Conservation (phyloP, 441 rosid species). For the Jatropha podagrica region DNA sequence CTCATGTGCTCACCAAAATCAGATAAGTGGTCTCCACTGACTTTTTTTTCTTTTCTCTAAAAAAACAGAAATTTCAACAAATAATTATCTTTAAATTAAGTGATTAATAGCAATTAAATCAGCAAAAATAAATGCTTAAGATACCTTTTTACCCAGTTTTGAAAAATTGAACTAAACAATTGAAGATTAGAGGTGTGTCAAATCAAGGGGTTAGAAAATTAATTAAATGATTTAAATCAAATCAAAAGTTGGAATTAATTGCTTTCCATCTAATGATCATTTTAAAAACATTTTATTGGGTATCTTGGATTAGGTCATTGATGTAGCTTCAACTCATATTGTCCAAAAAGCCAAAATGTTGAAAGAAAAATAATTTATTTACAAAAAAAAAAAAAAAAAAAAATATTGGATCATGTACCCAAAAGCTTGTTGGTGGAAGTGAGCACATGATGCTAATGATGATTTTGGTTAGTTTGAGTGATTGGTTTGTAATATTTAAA, state of each 20-base stretch:
- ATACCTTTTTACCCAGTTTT: not conserved
- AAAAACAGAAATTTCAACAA: too few species aligned
- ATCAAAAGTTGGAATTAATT: not conserved
- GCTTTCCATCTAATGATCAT: not conserved
- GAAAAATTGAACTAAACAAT: constrained; percentile 3
- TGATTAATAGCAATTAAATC: too few species aligned
- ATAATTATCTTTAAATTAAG: too few species aligned
- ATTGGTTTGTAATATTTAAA: not conserved
- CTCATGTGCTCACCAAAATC: not conserved
- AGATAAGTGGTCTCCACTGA: not conserved
- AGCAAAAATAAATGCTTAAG: too few species aligned
- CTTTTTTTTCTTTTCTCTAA: not conserved
- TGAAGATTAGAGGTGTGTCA: not conserved
- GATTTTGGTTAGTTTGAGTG: not conserved
- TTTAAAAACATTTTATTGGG: not conserved
- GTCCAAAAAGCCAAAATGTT: not conserved
- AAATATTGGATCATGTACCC: constrained; percentile 4
- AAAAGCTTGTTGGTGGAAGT: constrained; percentile 11
- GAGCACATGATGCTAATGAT: constrained; percentile 11
- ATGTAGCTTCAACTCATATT: constrained; percentile 9
- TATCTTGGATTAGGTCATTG: constrained; percentile 7
- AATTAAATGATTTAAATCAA: not conserved
- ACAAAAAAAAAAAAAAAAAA: not conserved
- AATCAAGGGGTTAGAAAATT: not conserved
- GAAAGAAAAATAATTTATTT: not conserved